Evolutionary conservation across 371 early-diverging fungal genomes (phyloP).

Genomic region (Cokeromyces recurvatus): DNA sequence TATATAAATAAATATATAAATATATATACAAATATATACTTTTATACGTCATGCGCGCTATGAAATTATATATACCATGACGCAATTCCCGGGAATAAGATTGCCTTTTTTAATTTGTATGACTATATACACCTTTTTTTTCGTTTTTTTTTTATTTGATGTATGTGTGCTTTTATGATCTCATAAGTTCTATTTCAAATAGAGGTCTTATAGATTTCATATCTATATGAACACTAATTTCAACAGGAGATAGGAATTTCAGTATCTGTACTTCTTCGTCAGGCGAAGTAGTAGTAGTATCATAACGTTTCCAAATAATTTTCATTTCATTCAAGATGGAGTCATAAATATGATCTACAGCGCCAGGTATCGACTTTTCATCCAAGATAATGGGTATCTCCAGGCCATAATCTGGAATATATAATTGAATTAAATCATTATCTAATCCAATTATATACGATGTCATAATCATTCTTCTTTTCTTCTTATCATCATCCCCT

Average conservation of each 20-base stretch:
- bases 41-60: no score
- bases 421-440: not conserved
- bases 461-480: not conserved
- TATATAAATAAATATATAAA: no score
- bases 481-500: constrained; percentile 2
- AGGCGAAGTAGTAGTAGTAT: no score
- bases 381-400: constrained; percentile 4
- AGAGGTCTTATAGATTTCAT: constrained; percentile 23
- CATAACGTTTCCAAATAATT: constrained; percentile 3
- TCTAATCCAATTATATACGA: constrained; percentile 10
- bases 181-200: no score
- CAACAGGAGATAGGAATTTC: constrained; percentile 3
- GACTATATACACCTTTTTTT: no score
- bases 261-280: not conserved
- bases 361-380: constrained; percentile 8
- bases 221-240: constrained; percentile 16
- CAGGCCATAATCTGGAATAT: constrained; percentile 17
- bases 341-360: constrained; percentile 1
- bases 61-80: no score
- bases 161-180: no score
- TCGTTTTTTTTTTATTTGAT: no score
- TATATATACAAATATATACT: no score
- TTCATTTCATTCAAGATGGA: constrained; percentile 4
- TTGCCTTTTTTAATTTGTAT: no score
- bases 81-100: no score